Base-by-base conservation (phyloP, 352 stramenopile species). In the Phytopythium boreale region DNA sequence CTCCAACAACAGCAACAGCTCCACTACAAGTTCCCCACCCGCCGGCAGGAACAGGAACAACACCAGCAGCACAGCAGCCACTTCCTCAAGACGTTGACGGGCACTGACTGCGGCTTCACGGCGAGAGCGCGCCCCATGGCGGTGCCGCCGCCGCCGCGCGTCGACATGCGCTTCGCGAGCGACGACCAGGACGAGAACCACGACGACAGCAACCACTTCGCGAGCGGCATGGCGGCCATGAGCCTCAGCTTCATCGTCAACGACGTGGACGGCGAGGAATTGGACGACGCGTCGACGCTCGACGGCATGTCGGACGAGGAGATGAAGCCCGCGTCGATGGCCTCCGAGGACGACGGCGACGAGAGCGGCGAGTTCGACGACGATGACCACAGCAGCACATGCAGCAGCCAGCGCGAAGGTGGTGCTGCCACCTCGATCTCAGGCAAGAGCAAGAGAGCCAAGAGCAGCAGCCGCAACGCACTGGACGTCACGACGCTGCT, bases 231-330 rank as follows among this genome's bases (percentile, higher is more conserved):
- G 51, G 77, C 81, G 19, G 83, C 84, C 65, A 93, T 93, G 84
- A 90, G 84, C 24, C 82, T 93, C 55, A 91, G 84, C 78, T 93
- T 84, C 67, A 93, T 93, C 71, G 87, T 91, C 56, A 88, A 93
- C 70, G 63, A 83, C 59, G 56, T 68, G 31, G 71, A 79, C 56
- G 67, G 71, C 63, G 46, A 66, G 56, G 36, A 73, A 31, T 24
- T 80, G 24, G 68, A 78, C 57, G 59, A 69, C 46, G 61, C 66
- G 29, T 34, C 34, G 5, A 27, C 12, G 7, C 2, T 37, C n/a
- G 57, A 39, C 47, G 61, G 70, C 56, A 19, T 76, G 68, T 79
- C 73, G 64, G 76, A 79, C 66, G 74, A 76, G 62, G 75, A 87
- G 34, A 65, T 82, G 66, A 72, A 76, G 62, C 60, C 76, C 27